A percentile compares a stretch with the other conserved stretches of the same genome.
phyloP scores from a whole-genome alignment of 371 early-diverging fungal genomes.

The Mucor ambiguus region DNA sequence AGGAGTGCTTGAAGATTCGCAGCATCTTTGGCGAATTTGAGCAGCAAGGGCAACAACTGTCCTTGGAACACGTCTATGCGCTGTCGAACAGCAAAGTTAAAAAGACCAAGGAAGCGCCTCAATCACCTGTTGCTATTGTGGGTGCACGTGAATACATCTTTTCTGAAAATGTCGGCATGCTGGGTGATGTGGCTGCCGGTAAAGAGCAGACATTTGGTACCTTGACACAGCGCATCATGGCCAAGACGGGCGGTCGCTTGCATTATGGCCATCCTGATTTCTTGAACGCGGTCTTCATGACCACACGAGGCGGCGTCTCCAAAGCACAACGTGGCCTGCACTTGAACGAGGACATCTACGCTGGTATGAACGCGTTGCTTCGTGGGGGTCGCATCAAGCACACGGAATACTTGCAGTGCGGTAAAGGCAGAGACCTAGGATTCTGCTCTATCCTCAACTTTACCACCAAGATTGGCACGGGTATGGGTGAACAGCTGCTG shows the following conservation, averaged over 20 bases:
- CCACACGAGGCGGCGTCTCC: constrained; percentile 84
- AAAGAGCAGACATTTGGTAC: constrained; percentile 93
- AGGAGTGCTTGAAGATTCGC: constrained; percentile 90
- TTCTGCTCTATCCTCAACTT: constrained; percentile 90
- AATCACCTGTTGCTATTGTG: constrained; percentile 85
- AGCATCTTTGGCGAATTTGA: constrained; percentile 90
- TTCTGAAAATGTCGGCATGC: constrained; percentile 84
- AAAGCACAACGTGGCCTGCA: constrained; percentile 93
- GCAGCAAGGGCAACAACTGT: constrained; percentile 53
- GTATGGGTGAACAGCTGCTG: constrained; percentile 93
- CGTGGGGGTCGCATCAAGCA: constrained; percentile 91
- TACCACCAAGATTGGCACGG: constrained; percentile 89
- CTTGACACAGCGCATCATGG: constrained; percentile 85
- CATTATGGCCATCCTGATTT: constrained; percentile 96
- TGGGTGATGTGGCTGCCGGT: constrained; percentile 91
- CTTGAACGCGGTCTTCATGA: constrained; percentile 87
- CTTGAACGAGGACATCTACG: constrained; percentile 93
- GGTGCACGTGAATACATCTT: constrained; percentile 93
- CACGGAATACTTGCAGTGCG: constrained; percentile 91
- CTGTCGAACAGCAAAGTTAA: not conserved
- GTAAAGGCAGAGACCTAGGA: constrained; percentile 92
- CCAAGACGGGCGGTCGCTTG: constrained; percentile 82
- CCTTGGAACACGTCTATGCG: constrained; percentile 33
- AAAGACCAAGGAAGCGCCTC: not conserved
- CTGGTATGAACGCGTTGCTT: constrained; percentile 87